A percentile compares a stretch with the other conserved stretches of the same genome.
Evolutionary conservation across 2,329 filamentous ascomycete genomes (phyloP).

Genomic region (Aspergillus texensis): DNA sequence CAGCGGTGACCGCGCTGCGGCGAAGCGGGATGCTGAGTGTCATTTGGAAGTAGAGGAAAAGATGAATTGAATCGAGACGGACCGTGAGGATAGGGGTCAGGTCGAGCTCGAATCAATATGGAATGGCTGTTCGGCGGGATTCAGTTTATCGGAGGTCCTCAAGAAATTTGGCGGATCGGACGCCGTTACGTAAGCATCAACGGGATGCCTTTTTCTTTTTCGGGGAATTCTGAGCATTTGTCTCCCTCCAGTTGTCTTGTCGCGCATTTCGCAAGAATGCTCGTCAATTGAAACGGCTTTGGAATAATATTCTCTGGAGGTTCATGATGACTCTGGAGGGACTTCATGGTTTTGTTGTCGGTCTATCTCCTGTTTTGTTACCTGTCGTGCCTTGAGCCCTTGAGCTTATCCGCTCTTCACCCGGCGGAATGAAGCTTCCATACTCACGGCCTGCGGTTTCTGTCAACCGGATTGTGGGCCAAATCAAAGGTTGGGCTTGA

Average conservation of each 20-base stretch:
- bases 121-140: constrained; percentile 21
- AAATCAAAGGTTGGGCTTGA: constrained; percentile 8
- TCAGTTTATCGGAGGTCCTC: constrained; percentile 1
- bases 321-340: constrained; percentile 26
- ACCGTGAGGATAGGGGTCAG: not conserved
- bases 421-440: constrained; percentile 36
- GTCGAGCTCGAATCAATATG: constrained; percentile 14
- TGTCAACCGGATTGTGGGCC: constrained; percentile 19
- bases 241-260: not conserved
- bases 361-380: constrained; percentile 8
- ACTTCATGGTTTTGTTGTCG: constrained; percentile 7
- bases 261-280: not conserved
- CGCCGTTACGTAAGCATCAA: constrained; percentile 37
- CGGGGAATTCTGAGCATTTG: not conserved
- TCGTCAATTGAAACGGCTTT: not conserved
- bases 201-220: constrained; percentile 4
- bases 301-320: not conserved
- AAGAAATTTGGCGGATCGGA: constrained; percentile 33
- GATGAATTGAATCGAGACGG: not conserved
- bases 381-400: constrained; percentile 18
- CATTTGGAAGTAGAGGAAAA: constrained; percentile 25
- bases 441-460: constrained; percentile 22
- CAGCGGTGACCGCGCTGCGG: constrained; percentile 35
- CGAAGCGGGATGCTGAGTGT: constrained; percentile 41
- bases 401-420: constrained; percentile 12